Percentiles rank a stretch among this genome's conserved stretches.
These are phyloP conservation scores for Solanum pimpinellifolium DNA, from an alignment of 257 asterid genomes.

Conservation along the genomic window DNA sequence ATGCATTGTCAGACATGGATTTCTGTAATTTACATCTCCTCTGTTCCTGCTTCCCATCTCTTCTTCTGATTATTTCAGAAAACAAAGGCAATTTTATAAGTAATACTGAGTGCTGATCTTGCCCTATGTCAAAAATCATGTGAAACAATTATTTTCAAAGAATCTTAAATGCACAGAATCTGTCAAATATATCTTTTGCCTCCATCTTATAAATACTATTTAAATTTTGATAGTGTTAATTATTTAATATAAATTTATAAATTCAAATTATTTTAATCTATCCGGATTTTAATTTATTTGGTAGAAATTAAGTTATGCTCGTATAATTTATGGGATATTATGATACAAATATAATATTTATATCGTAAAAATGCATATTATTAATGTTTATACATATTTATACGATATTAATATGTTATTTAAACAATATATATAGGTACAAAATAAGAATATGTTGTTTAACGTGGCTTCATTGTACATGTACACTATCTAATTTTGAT, in stretches of 20 bases:
- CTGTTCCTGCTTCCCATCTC: conserved; percentile 35
- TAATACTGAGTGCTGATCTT: not conserved
- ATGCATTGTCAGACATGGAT: conserved; percentile 95
- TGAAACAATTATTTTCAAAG: not conserved
- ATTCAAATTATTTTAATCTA: no score
- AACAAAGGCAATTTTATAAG: not conserved
- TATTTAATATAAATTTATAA: no score
- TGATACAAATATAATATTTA: not conserved
- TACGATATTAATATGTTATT: no score
- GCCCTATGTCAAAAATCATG: not conserved
- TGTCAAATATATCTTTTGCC: not conserved
- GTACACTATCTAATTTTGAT: no score
- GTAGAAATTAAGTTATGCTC: not conserved
- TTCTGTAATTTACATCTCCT: conserved; percentile 36
- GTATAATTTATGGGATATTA: no score
- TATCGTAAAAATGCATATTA: no score
- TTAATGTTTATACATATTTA: no score
- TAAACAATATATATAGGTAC: no score
- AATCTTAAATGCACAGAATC: not conserved
- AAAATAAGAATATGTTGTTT: no score
- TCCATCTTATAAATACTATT: not conserved
- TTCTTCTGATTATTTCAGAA: not conserved
- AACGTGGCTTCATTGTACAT: no score
- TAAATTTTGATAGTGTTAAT: no score
- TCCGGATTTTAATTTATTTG: no score